Base-by-base conservation (phyloP, 495 filamentous ascomycete genomes). In the Penicillium coffeae region DNA sequence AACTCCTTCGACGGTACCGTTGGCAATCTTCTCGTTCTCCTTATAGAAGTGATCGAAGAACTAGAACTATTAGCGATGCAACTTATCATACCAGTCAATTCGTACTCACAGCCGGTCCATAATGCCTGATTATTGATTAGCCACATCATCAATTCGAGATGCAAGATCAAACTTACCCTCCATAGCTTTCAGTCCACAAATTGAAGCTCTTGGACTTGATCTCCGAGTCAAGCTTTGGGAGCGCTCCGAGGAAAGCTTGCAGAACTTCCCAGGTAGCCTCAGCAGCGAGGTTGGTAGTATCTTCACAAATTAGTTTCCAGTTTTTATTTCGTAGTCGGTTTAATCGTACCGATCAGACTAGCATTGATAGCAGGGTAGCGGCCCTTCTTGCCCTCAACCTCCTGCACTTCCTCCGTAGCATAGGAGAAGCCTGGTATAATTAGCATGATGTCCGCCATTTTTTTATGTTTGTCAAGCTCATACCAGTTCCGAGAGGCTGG, bases 21-120 rank as follows among this genome's bases (percentile, higher is more conserved):
- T 76, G 52, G 56, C 72, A 55, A 71, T 81, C 64, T 51, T 70
- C 47, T 68, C 66, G 45, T 89, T 89, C 59, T 88, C 82, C 45
- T 78, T 60, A 48, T 86, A 77, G 59, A 88, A 79, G 56, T 83
- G 83, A 25, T 71, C 63, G 56, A 62, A 71, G 57, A 71, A 69
- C 65, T 71, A 38, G 0, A 44, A 66, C 45, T 35, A 16, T 18
- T 30, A 15, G 2, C 22, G 65, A 71, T 54, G 72, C 73, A 80
- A 87, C 10, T 76, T 69, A 33, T 77, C 74, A 51, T 83, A 85
- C 1, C 78, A 68, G 0, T 83, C 83, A 0, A 81, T 83, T 35
- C n/a, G n/a, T 86, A 87, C 25, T 81, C 81, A 3, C 83, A 82
- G 13, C 85, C 82, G 51, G 86, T 85, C 13, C 75, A 78, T 55